Evolutionary conservation across 495 filamentous ascomycete genomes (phyloP).

Genomic region (Hypoxylon crocopeplum): DNA sequence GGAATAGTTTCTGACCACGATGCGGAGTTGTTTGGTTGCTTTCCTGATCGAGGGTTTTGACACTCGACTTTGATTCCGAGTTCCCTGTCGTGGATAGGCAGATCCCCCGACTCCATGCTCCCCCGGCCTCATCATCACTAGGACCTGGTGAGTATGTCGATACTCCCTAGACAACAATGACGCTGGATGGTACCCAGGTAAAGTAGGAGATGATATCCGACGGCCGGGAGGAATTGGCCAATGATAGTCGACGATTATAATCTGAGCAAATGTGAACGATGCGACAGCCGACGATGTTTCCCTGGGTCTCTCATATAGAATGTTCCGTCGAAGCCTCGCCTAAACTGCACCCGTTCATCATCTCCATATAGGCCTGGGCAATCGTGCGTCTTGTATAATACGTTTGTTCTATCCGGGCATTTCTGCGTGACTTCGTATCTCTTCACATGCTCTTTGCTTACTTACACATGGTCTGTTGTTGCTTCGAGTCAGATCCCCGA

Average conservation of each 20-base stretch:
- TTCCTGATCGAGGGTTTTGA: conserved; percentile 27
- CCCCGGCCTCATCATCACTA: too few relatives aligned
- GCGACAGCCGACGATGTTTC: conserved; percentile 24
- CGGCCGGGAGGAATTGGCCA: conserved; percentile 25
- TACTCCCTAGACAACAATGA: conserved; percentile 15
- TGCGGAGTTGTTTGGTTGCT: conserved; percentile 27
- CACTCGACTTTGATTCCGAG: conserved; percentile 24
- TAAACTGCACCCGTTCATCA: conserved; percentile 1
- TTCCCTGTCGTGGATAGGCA: conserved; percentile 32
- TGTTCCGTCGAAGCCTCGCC: conserved; percentile 5
- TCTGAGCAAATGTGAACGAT: conserved; percentile 12
- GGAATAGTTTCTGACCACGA: conserved; percentile 6
- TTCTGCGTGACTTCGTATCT: background rate
- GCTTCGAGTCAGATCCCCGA: conserved; percentile 19
- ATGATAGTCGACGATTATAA: conserved; percentile 19
- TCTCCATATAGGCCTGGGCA: background rate
- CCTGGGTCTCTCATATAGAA: conserved; percentile 9
- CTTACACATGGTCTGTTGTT: background rate
- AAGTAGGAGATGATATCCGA: conserved; percentile 29
- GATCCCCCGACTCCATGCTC: conserved; percentile 20
- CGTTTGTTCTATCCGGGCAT: conserved; percentile 4
- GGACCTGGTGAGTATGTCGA: too few relatives aligned
- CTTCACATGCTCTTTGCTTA: conserved; percentile 23
- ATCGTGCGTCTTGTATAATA: background rate
- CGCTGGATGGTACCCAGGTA: conserved; percentile 16